Percentiles rank a stretch among this genome's conserved stretches.
Conservation (phyloP, 805 yeast genomes). For the Candida piceae region DNA sequence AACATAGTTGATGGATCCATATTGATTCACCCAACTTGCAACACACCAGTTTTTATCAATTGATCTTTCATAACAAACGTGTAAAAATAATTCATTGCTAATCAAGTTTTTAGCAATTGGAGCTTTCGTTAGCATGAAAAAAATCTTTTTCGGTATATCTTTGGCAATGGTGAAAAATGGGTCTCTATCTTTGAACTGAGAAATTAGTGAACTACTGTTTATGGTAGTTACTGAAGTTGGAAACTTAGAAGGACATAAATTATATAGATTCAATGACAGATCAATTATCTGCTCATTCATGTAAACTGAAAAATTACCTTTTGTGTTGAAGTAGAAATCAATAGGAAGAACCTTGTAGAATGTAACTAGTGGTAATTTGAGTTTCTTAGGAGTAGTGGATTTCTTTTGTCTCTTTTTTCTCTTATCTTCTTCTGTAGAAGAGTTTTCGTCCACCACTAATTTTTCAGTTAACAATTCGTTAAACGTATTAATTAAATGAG, state of each 20-base stretch:
- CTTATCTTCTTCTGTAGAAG: constrained; percentile 16
- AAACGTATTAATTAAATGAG: constrained; percentile 44
- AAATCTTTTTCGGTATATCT: constrained; percentile 38
- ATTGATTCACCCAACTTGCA: constrained; percentile 87
- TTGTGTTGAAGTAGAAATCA: constrained; percentile 32
- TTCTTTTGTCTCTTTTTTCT: constrained; percentile 24
- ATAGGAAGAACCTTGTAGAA: constrained; percentile 39
- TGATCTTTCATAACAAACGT: constrained; percentile 80
- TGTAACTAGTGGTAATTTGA: constrained; percentile 11
- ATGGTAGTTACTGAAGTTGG: not conserved
- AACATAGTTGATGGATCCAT: constrained; percentile 56
- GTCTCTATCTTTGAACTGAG: constrained; percentile 22
- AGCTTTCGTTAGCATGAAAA: constrained; percentile 38
- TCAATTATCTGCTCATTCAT: constrained; percentile 35
- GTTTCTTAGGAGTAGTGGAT: constrained; percentile 2
- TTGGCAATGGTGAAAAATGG: constrained; percentile 36
- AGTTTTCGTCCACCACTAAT: constrained; percentile 10
- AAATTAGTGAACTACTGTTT: not conserved
- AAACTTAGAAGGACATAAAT: constrained; percentile 40
- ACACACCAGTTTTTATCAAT: constrained; percentile 78
- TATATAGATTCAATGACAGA: constrained; percentile 52
- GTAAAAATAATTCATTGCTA: constrained; percentile 73
- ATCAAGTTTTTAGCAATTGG: constrained; percentile 34
- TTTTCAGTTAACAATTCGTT: constrained; percentile 28
- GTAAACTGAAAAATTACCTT: constrained; percentile 28